Evolutionary conservation across 495 filamentous ascomycete species (phyloP), one percentile per base, ranked within the genome.

Genomic region (Staphylotrichum longicolle): DNA sequence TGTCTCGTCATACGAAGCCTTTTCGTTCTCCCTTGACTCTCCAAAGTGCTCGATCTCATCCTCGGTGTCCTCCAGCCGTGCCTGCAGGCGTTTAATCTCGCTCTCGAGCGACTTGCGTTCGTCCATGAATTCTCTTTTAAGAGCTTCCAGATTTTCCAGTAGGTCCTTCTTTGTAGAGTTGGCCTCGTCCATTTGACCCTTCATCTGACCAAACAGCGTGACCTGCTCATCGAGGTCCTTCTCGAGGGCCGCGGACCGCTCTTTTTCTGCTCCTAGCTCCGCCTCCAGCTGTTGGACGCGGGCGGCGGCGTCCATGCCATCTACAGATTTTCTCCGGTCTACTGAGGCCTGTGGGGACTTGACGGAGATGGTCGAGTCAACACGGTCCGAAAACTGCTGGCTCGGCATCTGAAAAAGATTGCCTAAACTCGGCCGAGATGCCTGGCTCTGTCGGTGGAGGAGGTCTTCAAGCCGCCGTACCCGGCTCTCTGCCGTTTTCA

Each of bases 91-190:
- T 57, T 85, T 85, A 54, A 93, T 83, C 72, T 98, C 91, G 15
- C 82, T 76, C 65, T 96, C 89, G 15, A 97, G 78, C 9, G 83
- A 86, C 66, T 85, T 88, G 32, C 93, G 85, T 72, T 98, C 92
- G 56, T 86, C 85, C 47, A 88, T 80, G 67, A 96, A 96, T 68
- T 98, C 93, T 35, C 85, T 85, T 69, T 96, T 90, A 39, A 91
- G 83, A 39, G 93, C 90, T 67, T 97, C 91, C 71, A 99, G 87
- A 68, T 99, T 99, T 45, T 89, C 88, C 70, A 99, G 85, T 1
- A 99, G 83, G 68, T 99, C 94, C 68, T 90, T 86, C 73, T 99
- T 99, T 0, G 90, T 99, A 3, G 90, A 93, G 62, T 91, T 87
- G 11, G 82, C 89, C 70, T 96, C 91, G 63, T 93, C 87, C 47